Conservation (phyloP, 495 filamentous ascomycete genomes). For the Apiosordaria backusii region DNA sequence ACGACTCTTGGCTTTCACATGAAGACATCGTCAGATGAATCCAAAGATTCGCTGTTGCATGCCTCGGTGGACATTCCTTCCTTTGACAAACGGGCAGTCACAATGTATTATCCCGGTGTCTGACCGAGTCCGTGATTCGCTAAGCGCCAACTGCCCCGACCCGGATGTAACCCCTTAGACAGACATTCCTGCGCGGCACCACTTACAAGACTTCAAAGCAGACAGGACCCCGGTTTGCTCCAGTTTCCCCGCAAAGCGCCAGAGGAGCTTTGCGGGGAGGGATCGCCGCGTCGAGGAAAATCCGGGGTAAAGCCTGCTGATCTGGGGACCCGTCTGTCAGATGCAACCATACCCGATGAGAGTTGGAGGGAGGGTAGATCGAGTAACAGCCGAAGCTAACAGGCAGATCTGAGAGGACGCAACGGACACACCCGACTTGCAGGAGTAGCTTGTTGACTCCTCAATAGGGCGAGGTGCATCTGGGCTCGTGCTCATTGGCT, state of each 20-base stretch:
- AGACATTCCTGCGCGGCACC: neutral
- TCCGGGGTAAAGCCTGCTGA: conserved; percentile 12
- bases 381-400: neutral
- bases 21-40: conserved; percentile 4
- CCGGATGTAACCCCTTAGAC: neutral
- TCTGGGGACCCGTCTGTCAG: neutral
- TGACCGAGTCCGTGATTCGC: neutral
- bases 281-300: neutral
- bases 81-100: neutral
- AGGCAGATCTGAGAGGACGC: neutral
- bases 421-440: neutral
- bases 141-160: neutral
- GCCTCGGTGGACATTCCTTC: conserved; percentile 10
- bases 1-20: neutral
- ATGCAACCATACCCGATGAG: neutral
- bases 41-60: conserved; percentile 5
- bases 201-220: neutral
- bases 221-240: neutral
- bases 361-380: neutral
- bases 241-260: conserved; percentile 8
- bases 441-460: neutral
- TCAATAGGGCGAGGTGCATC: neutral
- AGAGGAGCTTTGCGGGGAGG: neutral
- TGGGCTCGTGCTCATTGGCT: neutral
- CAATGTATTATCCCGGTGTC: neutral